Evolutionary conservation across 345 rosid genomes (phyloP).

Genomic region (Euphorbia tirucalli): DNA sequence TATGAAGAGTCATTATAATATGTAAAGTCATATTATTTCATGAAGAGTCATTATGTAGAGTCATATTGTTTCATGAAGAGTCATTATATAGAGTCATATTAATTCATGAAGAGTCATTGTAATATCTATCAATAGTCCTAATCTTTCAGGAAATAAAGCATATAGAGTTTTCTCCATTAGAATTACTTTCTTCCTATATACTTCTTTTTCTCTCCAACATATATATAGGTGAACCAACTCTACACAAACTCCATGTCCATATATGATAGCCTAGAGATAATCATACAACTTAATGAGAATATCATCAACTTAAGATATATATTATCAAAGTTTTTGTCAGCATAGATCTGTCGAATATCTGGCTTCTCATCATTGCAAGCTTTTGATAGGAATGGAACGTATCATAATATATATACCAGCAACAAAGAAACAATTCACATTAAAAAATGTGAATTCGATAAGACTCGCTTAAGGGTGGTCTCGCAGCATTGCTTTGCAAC

Average conservation of each 20-base stretch:
- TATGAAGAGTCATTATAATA: no score
- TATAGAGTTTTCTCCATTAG: no score
- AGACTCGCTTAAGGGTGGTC: constrained; percentile 76
- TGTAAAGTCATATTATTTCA: no score
- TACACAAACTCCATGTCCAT: constrained; percentile 98
- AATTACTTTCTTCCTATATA: no score
- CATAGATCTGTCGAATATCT: constrained; percentile 86
- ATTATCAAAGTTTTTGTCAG: constrained; percentile 2
- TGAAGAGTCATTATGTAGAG: no score
- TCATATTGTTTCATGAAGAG: no score
- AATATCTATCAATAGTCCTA: no score
- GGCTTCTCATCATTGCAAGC: constrained; percentile 93
- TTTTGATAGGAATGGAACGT: constrained; percentile 92
- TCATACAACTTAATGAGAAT: constrained; percentile 14
- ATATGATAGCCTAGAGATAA: constrained; percentile 82
- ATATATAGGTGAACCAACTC: no score
- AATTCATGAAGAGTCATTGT: no score
- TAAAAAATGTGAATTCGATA: not conserved
- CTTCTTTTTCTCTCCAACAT: no score
- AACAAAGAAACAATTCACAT: constrained; percentile 18
- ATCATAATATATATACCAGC: constrained; percentile 72
- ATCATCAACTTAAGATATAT: constrained; percentile 5
- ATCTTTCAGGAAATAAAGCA: no score
- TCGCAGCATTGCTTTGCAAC: constrained; percentile 97
- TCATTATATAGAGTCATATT: no score